Conservation (phyloP, 345 rosid genomes). For the Linum tenue region DNA sequence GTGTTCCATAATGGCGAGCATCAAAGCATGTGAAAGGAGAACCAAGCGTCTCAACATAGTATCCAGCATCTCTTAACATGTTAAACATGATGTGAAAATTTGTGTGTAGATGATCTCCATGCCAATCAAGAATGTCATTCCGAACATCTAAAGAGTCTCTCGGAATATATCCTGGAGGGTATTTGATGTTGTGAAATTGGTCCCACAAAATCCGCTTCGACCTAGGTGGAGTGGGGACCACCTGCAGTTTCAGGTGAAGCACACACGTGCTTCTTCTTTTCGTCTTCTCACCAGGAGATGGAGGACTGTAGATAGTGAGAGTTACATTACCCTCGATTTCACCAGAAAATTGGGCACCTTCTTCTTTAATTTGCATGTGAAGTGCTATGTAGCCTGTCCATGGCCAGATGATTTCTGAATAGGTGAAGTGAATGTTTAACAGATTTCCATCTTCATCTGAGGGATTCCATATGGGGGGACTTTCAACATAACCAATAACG, state of each 20-base stretch:
- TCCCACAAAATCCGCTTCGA: slow-evolving; percentile 89
- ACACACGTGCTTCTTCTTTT: slow-evolving; percentile 57
- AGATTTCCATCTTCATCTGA: slow-evolving; percentile 78
- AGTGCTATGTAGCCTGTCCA: slow-evolving; percentile 97
- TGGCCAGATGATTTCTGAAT: slow-evolving; percentile 92
- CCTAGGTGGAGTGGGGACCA: slow-evolving; percentile 83
- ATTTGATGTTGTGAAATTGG: slow-evolving; percentile 91
- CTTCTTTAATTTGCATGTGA: slow-evolving; percentile 98
- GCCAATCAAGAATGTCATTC: slow-evolving; percentile 98
- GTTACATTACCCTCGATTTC: slow-evolving; percentile 81
- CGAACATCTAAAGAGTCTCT: slow-evolving; percentile 98
- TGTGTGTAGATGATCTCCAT: slow-evolving; percentile 98
- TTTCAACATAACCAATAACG: slow-evolving; percentile 70
- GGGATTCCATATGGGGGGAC: slow-evolving; percentile 93
- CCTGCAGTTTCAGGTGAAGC: slow-evolving; percentile 74
- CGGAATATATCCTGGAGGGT: slow-evolving; percentile 99
- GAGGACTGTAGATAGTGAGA: slow-evolving; percentile 60
- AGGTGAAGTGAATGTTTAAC: slow-evolving; percentile 65
- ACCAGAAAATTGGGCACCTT: slow-evolving; percentile 78
- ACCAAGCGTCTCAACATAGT: slow-evolving; percentile 90
- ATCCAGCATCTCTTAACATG: slow-evolving; percentile 85
- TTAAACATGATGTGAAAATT: slow-evolving; percentile 93
- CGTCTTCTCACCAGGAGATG: slow-evolving; percentile 58
- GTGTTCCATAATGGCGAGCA: slow-evolving; percentile 88
- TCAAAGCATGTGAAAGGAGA: slow-evolving; percentile 95